phyloP scores from a whole-genome alignment of 495 filamentous ascomycete species.

The Bacidia gigantensis region DNA sequence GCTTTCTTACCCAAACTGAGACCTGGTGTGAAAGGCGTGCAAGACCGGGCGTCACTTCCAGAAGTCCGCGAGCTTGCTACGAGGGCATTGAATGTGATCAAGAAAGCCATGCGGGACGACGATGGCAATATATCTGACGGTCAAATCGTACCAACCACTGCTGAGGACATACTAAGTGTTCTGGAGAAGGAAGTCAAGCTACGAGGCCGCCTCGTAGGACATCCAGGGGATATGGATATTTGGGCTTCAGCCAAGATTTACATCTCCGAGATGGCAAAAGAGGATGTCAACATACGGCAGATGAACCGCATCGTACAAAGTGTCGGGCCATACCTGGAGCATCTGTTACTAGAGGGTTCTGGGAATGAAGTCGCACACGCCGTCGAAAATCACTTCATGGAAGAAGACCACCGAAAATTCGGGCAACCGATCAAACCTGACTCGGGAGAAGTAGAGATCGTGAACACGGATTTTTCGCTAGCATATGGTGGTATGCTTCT shows the following conservation, averaged over 20 bases:
- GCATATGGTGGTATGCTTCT: constrained; percentile 98
- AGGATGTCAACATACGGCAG: constrained; percentile 76
- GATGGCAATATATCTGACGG: constrained; percentile 38
- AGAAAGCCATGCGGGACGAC: constrained; percentile 80
- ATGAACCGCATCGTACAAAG: constrained; percentile 52
- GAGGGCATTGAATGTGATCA: constrained; percentile 71
- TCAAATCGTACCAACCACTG: constrained; percentile 52
- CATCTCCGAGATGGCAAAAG: constrained; percentile 73
- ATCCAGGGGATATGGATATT: constrained; percentile 44
- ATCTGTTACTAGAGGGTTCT: constrained; percentile 46
- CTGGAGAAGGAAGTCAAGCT: constrained; percentile 63
- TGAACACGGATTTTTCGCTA: constrained; percentile 95
- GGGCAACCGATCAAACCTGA: constrained; percentile 75
- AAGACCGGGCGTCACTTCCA: constrained; percentile 77
- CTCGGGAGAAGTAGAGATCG: constrained; percentile 81
- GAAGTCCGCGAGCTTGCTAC: constrained; percentile 87
- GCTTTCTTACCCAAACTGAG: constrained; percentile 93
- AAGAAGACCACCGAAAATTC: constrained; percentile 74
- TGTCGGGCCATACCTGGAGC: constrained; percentile 59
- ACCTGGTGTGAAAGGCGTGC: constrained; percentile 81
- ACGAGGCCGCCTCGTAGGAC: constrained; percentile 43
- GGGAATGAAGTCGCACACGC: constrained; percentile 47
- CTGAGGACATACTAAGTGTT: constrained; percentile 61
- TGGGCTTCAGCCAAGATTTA: constrained; percentile 59
- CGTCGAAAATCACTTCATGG: constrained; percentile 56